Evolutionary conservation across 2,329 filamentous ascomycete species (phyloP).

Genomic region (Fusarium sp.): DNA sequence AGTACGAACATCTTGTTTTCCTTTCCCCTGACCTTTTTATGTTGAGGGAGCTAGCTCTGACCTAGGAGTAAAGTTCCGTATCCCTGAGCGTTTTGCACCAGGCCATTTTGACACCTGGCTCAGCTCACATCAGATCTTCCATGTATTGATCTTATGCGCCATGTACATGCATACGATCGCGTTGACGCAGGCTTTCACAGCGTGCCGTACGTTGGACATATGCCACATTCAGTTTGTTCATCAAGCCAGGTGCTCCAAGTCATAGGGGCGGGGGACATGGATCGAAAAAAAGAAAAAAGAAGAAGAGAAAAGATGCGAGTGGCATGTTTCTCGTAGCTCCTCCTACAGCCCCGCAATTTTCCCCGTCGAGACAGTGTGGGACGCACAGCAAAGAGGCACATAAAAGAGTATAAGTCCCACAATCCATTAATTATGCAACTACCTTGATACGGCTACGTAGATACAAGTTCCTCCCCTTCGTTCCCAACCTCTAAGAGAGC

Average conservation of each 20-base stretch:
- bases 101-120: not conserved
- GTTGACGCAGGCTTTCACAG: not conserved
- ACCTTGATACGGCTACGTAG: no score
- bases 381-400: no score
- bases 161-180: not conserved
- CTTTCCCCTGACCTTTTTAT: not conserved
- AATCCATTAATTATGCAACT: no score
- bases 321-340: no score
- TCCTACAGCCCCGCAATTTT: no score
- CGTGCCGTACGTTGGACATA: not conserved
- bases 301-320: no score
- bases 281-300: no score
- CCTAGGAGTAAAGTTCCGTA: not conserved
- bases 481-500: no score
- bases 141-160: not conserved
- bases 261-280: no score
- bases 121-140: not conserved
- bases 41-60: not conserved
- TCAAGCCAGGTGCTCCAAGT: not conserved
- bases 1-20: not conserved
- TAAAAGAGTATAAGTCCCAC: no score
- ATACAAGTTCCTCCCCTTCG: no score
- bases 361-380: no score
- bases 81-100: not conserved
- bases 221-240: not conserved